phyloP scores from a whole-genome alignment of 2,329 filamentous ascomycete species.

The Microcera coccophila region DNA sequence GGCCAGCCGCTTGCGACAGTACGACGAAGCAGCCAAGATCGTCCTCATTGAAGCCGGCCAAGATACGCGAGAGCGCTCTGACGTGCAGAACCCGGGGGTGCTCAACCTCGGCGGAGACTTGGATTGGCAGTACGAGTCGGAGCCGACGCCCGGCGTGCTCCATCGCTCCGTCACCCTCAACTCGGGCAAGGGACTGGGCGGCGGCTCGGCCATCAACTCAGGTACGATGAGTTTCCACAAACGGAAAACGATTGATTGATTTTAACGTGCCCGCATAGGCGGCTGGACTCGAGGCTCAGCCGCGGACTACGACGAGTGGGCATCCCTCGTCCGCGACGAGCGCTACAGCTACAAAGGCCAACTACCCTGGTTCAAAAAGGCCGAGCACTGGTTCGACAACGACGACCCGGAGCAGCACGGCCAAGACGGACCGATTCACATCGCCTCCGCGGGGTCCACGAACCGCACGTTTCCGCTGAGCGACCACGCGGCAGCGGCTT shows the following conservation, averaged over 20 bases:
- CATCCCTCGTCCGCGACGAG: conserved; percentile 30
- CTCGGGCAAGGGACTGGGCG: conserved; percentile 39
- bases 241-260: background rate
- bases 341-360: conserved; percentile 45
- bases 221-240: conserved; percentile 12
- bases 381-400: conserved; percentile 31
- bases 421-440: conserved; percentile 34
- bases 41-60: conserved; percentile 38
- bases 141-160: conserved; percentile 26
- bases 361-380: conserved; percentile 43
- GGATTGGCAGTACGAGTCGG: conserved; percentile 35
- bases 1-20: conserved; percentile 28
- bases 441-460: conserved; percentile 28
- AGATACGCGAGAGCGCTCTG: conserved; percentile 19
- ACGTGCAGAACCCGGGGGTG: conserved; percentile 17
- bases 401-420: conserved; percentile 35
- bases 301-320: conserved; percentile 45
- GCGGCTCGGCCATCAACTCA: conserved; percentile 39
- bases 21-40: conserved; percentile 24
- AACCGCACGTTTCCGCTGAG: conserved; percentile 38
- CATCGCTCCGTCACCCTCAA: conserved; percentile 25
- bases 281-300: conserved; percentile 42
- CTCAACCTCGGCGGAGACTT: conserved; percentile 30
- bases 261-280: conserved; percentile 13
- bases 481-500: conserved; percentile 33